Evolutionary conservation across 2,329 filamentous ascomycete genomes (phyloP), one percentile per base, ranked within the genome.

Genomic region (Phialophora tarda): DNA sequence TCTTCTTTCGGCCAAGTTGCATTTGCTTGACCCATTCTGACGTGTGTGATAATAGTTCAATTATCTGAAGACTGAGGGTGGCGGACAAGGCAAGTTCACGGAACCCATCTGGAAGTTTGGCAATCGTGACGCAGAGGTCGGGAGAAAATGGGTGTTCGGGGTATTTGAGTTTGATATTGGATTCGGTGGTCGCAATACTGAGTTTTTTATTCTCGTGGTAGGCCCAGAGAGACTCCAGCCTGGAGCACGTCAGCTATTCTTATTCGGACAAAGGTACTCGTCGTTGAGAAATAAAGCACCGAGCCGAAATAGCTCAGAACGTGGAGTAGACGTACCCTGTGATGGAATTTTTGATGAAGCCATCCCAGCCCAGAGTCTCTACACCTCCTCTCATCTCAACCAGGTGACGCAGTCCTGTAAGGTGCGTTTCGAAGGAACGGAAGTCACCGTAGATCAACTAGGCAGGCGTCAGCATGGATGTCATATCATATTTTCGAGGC

Each of bases 71-170:
- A 44, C 60, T 55, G 32, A 62, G 50, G 14, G 21, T 30, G 8
- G 21, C 50, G 23, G 57, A 47, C 30, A 66, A 34, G 26, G 59
- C 53, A 6, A 66, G 41, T 17, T 66, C 59, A 11, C 59, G 41
- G 24, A 66, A 59, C n/a, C 64, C 64, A 10, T 58, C 47, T 17
- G 64, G 54, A 50, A 66, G 53, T 24, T 59, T 59, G 51, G 64
- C 64, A 34, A 66, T 59, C 41, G 32, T 28, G 50, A 38, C 41
- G 54, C 64, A 66, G 26, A 66, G 53, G 11, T 63, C 59, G 6
- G 64, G 59, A 26, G 64, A 59, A 55, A 62, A 66, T 24, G 64
- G 64, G 41, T 66, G 64, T 21, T 14, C 23, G 4, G 64, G 64
- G 58, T 66, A 66, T 51, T 66, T 32, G 14, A 62, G 60, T 24